phyloP scores from a whole-genome alignment of 108 stramenopile genomes.

The Skeletonema potamos region DNA sequence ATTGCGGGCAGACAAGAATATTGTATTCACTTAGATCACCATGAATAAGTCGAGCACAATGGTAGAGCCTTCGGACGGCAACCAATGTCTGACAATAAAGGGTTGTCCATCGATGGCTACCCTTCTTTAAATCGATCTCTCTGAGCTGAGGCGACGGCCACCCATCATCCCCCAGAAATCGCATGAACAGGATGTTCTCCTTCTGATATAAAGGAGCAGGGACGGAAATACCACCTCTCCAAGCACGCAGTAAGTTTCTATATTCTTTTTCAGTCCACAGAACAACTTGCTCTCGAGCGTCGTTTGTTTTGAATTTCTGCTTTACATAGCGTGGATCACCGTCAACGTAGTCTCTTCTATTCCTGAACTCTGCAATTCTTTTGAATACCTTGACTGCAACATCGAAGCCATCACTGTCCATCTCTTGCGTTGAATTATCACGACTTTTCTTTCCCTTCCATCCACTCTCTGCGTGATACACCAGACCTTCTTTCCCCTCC shows the following conservation, averaged over 20 bases:
- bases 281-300: conserved; percentile 60
- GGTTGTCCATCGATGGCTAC: conserved; percentile 61
- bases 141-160: conserved; percentile 81
- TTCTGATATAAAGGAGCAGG: conserved; percentile 64
- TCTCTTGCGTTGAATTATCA: neutral
- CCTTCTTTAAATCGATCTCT: conserved; percentile 64
- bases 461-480: conserved; percentile 74
- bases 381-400: conserved; percentile 88
- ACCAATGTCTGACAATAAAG: conserved; percentile 71
- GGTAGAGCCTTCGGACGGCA: conserved; percentile 64
- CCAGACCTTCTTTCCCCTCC: conserved; percentile 83
- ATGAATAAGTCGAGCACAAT: conserved; percentile 66
- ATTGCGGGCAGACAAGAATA: conserved; percentile 63
- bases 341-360: conserved; percentile 68
- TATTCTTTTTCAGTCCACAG: conserved; percentile 87
- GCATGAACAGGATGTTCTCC: conserved; percentile 81
- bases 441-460: neutral
- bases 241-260: conserved; percentile 74
- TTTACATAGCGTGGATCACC: conserved; percentile 69
- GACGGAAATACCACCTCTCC: conserved; percentile 65
- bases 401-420: conserved; percentile 59
- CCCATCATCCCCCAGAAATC: conserved; percentile 80
- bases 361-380: conserved; percentile 69
- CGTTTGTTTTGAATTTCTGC: conserved; percentile 40
- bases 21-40: conserved; percentile 86